A percentile compares a stretch with the other conserved stretches of the same genome.
These are phyloP conservation scores for Terfezia claveryi DNA, from an alignment of 495 filamentous ascomycete genomes.

Conservation along the genomic window DNA sequence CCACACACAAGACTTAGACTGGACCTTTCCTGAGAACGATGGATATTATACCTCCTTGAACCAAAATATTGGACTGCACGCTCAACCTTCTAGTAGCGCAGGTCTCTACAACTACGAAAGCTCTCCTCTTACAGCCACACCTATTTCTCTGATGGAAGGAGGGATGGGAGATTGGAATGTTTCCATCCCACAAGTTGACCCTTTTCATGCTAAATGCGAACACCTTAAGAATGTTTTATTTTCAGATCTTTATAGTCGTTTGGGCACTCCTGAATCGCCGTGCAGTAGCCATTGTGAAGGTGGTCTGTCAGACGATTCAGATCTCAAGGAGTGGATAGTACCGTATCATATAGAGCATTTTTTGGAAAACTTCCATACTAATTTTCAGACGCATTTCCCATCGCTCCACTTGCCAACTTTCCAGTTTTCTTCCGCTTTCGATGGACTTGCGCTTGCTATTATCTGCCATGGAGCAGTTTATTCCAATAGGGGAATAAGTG, in stretches of 20 bases:
- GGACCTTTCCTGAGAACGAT: neutral
- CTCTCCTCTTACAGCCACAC: neutral
- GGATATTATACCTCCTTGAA: neutral
- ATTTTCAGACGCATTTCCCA: constrained; percentile 47
- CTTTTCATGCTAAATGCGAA: constrained; percentile 29
- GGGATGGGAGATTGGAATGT: neutral
- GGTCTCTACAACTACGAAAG: neutral
- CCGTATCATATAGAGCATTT: constrained; percentile 39
- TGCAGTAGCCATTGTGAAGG: neutral
- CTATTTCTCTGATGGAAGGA: constrained; percentile 17
- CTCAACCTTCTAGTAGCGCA: neutral
- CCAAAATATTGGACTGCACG: neutral
- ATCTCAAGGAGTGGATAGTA: constrained; percentile 27
- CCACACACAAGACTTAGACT: neutral
- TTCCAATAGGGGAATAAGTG: constrained; percentile 28
- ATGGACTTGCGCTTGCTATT: constrained; percentile 38
- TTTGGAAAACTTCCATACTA: constrained; percentile 32
- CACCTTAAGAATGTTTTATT: constrained; percentile 34
- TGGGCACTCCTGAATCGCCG: constrained; percentile 1
- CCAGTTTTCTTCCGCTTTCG: constrained; percentile 33
- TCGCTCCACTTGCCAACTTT: constrained; percentile 48
- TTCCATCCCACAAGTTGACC: constrained; percentile 21
- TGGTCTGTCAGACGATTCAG: constrained; percentile 18
- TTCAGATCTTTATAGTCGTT: constrained; percentile 23
- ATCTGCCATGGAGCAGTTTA: constrained; percentile 47